Percentiles rank a stretch among this genome's conserved stretches.
Conservation (phyloP, 805 yeast genomes). For the Myxozyma nipponensis region DNA sequence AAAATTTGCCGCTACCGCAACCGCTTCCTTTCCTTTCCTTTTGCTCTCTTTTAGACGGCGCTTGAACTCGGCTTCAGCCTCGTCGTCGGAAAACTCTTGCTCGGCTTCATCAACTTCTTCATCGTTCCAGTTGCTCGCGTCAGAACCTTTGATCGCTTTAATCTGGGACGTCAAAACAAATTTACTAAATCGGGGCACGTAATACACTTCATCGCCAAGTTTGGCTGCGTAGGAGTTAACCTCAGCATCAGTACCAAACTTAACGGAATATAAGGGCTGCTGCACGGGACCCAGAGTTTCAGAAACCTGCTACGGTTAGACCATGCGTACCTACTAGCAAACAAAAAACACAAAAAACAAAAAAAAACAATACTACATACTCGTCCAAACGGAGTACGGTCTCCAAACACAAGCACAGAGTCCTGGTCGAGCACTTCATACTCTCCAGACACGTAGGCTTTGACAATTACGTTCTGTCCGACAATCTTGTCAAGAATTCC, state of each 20-base stretch:
- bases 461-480: conserved; percentile 66
- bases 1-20: neutral
- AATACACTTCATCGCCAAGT: conserved; percentile 59
- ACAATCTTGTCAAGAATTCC: conserved; percentile 69
- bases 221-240: conserved; percentile 40
- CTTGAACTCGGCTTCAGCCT: conserved; percentile 71
- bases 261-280: conserved; percentile 74
- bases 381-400: conserved; percentile 66
- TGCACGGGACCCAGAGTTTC: conserved; percentile 90
- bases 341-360: neutral
- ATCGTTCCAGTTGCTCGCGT: conserved; percentile 92
- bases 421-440: conserved; percentile 70
- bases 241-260: conserved; percentile 51
- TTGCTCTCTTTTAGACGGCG: conserved; percentile 59
- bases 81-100: conserved; percentile 67
- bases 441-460: conserved; percentile 76
- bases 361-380: conserved; percentile 41
- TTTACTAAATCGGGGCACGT: conserved; percentile 75
- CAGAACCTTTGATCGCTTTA: conserved; percentile 74
- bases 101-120: conserved; percentile 92
- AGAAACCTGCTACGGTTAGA: conserved; percentile 21
- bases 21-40: conserved; percentile 40
- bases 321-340: neutral
- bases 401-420: conserved; percentile 73
- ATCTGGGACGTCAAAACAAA: conserved; percentile 73